These are phyloP conservation scores for Fusarium sp. DNA, from an alignment of 2,329 filamentous ascomycete genomes.

Conservation along the genomic window DNA sequence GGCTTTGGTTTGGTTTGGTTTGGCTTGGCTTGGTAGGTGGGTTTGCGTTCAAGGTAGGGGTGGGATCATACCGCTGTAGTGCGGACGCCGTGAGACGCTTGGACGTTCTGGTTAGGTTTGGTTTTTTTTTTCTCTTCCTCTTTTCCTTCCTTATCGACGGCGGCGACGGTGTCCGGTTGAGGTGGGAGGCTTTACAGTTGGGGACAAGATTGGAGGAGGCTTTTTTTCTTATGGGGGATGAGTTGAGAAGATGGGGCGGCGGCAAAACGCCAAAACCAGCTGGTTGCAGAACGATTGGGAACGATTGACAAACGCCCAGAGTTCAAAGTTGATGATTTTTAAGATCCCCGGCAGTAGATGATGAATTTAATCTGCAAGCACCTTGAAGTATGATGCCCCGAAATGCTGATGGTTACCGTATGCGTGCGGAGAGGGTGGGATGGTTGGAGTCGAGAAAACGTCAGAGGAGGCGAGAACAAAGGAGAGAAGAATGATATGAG, in stretches of 20 bases:
- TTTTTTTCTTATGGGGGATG: constrained; percentile 24
- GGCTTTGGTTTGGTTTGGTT: constrained; percentile 7
- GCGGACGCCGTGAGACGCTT: constrained; percentile 5
- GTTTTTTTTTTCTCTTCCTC: neutral
- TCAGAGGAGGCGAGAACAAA: constrained; percentile 25
- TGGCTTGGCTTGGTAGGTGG: neutral
- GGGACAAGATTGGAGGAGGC: constrained; percentile 14
- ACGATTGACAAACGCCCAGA: constrained; percentile 25
- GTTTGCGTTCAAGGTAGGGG: constrained; percentile 13
- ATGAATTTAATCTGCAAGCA: constrained; percentile 16
- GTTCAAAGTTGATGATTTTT: constrained; percentile 14
- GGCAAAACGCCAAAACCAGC: constrained; percentile 31
- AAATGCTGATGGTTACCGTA: constrained; percentile 38
- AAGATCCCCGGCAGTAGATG: constrained; percentile 1
- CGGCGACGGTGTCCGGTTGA: neutral
- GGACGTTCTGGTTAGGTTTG: constrained; percentile 10
- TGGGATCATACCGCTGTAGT: constrained; percentile 33
- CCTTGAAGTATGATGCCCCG: constrained; percentile 26
- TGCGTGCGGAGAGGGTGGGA: constrained; percentile 22
- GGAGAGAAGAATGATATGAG: constrained; percentile 28
- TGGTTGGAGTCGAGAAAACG: constrained; percentile 18
- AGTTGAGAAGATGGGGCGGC: constrained; percentile 26
- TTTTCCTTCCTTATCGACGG: neutral
- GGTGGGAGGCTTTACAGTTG: constrained; percentile 12
- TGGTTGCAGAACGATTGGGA: constrained; percentile 15